These are phyloP conservation scores for Omphalotus guepiniiformis DNA, from an alignment of 768 basidiomycete genomes.

Conservation along the genomic window DNA sequence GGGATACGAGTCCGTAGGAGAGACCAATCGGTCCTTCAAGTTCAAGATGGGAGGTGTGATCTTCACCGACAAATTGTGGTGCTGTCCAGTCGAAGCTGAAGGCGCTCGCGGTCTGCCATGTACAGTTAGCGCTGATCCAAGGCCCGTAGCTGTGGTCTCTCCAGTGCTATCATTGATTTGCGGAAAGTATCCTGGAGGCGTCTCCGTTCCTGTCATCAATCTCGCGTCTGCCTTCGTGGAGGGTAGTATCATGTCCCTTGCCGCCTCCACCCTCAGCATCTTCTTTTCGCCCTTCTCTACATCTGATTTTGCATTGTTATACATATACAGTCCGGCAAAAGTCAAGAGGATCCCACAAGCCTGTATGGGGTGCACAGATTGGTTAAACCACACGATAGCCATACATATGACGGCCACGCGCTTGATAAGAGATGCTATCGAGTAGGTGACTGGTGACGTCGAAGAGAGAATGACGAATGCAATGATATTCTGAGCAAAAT, in stretches of 20 bases:
- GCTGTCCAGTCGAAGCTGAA: slow-evolving; percentile 21
- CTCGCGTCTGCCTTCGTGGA: slow-evolving; percentile 57
- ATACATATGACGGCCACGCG: slow-evolving; percentile 98
- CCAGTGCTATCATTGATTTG: slow-evolving; percentile 22
- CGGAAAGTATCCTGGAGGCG: slow-evolving; percentile 25
- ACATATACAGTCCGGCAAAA: slow-evolving; percentile 90
- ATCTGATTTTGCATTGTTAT: slow-evolving; percentile 90
- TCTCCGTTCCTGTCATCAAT: slow-evolving; percentile 40
- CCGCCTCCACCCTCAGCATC: slow-evolving; percentile 72
- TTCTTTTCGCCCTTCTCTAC: slow-evolving; percentile 92
- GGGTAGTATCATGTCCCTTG: slow-evolving; percentile 64
- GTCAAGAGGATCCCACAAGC: slow-evolving; percentile 88
- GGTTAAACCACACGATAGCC: slow-evolving; percentile 95
- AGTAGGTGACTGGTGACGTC: slow-evolving; percentile 97
- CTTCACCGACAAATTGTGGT: slow-evolving; percentile 18
- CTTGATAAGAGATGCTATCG: slow-evolving; percentile 96
- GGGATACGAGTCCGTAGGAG: slow-evolving; percentile 42
- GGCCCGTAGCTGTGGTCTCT: slow-evolving; percentile 32
- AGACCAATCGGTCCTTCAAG: slow-evolving; percentile 16
- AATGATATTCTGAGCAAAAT: slow-evolving; percentile 96
- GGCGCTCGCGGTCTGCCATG: slow-evolving; percentile 35
- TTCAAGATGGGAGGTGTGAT: slow-evolving; percentile 13
- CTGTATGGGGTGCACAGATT: slow-evolving; percentile 79
- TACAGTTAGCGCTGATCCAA: slow-evolving; percentile 17
- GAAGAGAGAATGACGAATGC: slow-evolving; percentile 95